phyloP scores from a whole-genome alignment of 2,329 filamentous ascomycete genomes.

The Ceratocystis smalleyi region DNA sequence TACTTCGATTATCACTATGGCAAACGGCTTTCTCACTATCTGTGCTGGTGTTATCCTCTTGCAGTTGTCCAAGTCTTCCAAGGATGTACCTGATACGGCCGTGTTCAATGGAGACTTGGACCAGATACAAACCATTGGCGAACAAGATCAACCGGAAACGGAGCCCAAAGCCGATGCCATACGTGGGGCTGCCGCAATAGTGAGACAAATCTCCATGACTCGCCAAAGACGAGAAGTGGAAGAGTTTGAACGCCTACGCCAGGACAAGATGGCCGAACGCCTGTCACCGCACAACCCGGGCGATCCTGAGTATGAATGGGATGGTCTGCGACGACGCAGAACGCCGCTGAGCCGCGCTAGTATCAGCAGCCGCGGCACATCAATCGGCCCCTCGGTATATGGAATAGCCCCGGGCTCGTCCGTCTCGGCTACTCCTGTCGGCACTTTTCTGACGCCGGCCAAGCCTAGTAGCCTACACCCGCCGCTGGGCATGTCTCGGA shows the following conservation, averaged over 20 bases:
- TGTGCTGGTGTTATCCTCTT: conserved; percentile 83
- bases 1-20: conserved; percentile 68
- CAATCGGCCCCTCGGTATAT: conserved; percentile 9
- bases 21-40: conserved; percentile 86
- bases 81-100: conserved; percentile 86
- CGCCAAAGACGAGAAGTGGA: conserved; percentile 65
- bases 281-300: conserved; percentile 70
- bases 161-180: conserved; percentile 96
- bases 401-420: conserved; percentile 11
- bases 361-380: conserved; percentile 19
- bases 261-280: conserved; percentile 56
- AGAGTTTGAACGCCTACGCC: conserved; percentile 61
- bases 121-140: conserved; percentile 86
- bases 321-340: conserved; percentile 64
- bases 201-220: conserved; percentile 63
- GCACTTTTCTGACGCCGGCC: background rate
- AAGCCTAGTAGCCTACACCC: conserved; percentile 37
- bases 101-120: conserved; percentile 87
- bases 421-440: conserved; percentile 2
- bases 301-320: conserved; percentile 60
- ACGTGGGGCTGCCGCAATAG: conserved; percentile 73
- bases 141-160: conserved; percentile 88
- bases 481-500: conserved; percentile 73
- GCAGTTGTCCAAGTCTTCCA: conserved; percentile 94
- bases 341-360: conserved; percentile 28